phyloP scores from a whole-genome alignment of 768 basidiomycete species.

The Chalciporus chontae region DNA sequence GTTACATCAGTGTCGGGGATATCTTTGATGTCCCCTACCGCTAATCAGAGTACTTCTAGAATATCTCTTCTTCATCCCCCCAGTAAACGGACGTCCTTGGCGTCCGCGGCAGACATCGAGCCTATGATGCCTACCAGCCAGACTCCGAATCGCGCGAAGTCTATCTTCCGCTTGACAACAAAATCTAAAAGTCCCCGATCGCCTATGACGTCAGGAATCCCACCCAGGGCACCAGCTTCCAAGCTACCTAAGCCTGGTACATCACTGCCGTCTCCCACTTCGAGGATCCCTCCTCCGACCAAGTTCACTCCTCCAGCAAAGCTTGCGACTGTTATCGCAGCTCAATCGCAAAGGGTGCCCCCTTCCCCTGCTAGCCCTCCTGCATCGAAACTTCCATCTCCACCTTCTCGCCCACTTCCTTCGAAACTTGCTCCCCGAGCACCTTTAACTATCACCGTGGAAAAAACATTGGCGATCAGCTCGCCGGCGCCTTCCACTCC shows the following conservation, averaged over 20 bases:
- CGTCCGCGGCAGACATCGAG: constrained; percentile 23
- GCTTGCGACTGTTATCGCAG: constrained; percentile 27
- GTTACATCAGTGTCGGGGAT: constrained; percentile 14
- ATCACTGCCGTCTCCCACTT: constrained; percentile 8
- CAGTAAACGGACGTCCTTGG: constrained; percentile 27
- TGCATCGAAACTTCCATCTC: constrained; percentile 20
- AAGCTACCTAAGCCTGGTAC: constrained; percentile 14
- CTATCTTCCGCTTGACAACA: constrained; percentile 27
- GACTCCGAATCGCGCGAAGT: constrained; percentile 20
- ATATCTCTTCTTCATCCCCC: constrained; percentile 23
- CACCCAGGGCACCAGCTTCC: constrained; percentile 1
- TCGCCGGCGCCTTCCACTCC: neutral
- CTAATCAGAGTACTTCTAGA: constrained; percentile 13
- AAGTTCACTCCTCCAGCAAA: constrained; percentile 31
- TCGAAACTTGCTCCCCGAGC: constrained; percentile 9
- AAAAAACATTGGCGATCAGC: constrained; percentile 4
- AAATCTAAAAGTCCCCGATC: constrained; percentile 24
- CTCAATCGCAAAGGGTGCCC: constrained; percentile 16
- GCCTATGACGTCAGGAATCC: constrained; percentile 4
- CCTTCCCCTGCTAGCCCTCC: constrained; percentile 3
- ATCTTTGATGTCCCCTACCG: constrained; percentile 9
- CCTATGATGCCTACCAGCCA: constrained; percentile 8
- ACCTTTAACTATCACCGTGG: neutral
- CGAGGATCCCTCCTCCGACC: constrained; percentile 22
- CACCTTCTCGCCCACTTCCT: constrained; percentile 13